Evolutionary conservation across 495 filamentous ascomycete genomes (phyloP).

Genomic region (Pseudevernia furfuracea): DNA sequence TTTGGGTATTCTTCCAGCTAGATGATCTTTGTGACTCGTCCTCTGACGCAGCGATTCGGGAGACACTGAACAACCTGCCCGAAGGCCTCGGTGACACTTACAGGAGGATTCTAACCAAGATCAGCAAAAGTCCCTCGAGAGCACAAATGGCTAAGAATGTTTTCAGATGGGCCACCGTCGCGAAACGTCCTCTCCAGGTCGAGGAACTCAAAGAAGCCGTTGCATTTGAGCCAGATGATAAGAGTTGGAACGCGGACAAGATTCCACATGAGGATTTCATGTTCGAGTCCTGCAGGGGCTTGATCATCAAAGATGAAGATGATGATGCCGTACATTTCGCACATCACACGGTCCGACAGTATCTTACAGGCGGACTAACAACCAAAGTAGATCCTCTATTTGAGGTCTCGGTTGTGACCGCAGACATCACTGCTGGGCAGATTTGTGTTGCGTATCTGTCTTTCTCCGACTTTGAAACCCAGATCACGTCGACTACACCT

Average conservation of each 20-base stretch:
- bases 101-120: conserved; percentile 22
- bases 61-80: conserved; percentile 24
- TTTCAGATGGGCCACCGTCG: conserved; percentile 31
- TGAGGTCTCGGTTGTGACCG: background rate
- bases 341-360: conserved; percentile 33
- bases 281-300: conserved; percentile 31
- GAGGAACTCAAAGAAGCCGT: conserved; percentile 34
- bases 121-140: conserved; percentile 2
- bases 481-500: background rate
- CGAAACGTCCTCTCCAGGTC: conserved; percentile 28
- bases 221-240: conserved; percentile 28
- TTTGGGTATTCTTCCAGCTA: conserved; percentile 30
- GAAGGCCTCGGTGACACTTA: conserved; percentile 26
- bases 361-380: conserved; percentile 14
- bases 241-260: conserved; percentile 24
- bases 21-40: conserved; percentile 28
- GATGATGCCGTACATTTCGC: conserved; percentile 30
- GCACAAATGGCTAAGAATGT: conserved; percentile 7
- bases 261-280: conserved; percentile 27
- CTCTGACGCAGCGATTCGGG: conserved; percentile 20
- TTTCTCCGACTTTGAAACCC: conserved; percentile 4
- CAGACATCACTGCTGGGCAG: background rate
- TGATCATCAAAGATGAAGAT: conserved; percentile 29
- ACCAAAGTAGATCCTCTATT: background rate
- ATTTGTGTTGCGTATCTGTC: background rate